phyloP scores from a whole-genome alignment of 169 alveolate genomes.

The Plasmodium sp. region DNA sequence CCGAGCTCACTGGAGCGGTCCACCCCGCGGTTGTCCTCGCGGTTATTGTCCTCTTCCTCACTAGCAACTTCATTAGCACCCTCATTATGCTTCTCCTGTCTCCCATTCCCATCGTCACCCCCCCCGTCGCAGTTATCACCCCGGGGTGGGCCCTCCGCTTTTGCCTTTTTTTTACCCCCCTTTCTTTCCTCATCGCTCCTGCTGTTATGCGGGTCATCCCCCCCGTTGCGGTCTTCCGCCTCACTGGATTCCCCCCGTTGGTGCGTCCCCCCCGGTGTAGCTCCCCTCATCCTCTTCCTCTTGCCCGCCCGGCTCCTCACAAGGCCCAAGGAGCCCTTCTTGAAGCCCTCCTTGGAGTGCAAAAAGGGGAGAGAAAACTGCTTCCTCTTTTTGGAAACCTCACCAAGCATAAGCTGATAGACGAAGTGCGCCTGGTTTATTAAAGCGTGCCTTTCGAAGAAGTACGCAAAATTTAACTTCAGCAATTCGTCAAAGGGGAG shows the following conservation, averaged over 20 bases:
- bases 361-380: constrained; percentile 45
- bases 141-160: background rate
- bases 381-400: constrained; percentile 26
- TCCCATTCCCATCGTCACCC: background rate
- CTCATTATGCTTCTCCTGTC: background rate
- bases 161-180: background rate
- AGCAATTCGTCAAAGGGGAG: constrained; percentile 59
- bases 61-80: background rate
- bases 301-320: background rate
- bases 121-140: background rate
- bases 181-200: background rate
- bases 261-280: background rate
- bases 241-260: background rate
- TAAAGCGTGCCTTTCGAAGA: constrained; percentile 55
- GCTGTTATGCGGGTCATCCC: background rate
- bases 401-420: constrained; percentile 55
- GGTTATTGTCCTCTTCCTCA: background rate
- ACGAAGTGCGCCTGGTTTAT: constrained; percentile 67
- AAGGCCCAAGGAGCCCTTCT: background rate
- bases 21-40: no score
- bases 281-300: background rate
- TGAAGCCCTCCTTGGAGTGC: constrained; percentile 33
- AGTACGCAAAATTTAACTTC: constrained; percentile 66
- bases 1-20: background rate
- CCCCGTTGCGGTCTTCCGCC: background rate